Evolutionary conservation across 805 yeast species (phyloP), one percentile per base, ranked within the genome.

Genomic region (Cyberlindnera meyerae): DNA sequence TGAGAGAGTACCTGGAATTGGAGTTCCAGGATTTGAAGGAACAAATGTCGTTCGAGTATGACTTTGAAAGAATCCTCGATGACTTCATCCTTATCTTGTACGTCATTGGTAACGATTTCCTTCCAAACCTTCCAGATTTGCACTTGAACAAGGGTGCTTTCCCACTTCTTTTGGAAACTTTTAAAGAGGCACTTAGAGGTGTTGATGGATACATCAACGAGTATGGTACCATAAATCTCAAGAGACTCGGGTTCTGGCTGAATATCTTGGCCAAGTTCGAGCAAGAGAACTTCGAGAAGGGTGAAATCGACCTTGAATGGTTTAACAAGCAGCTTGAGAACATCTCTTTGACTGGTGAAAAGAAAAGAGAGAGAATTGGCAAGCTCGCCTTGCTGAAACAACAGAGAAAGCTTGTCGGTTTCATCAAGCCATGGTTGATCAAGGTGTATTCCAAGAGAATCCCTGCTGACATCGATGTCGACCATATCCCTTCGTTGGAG

Each of bases 61-160:
- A 83, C 61, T 89, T 93, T 59, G 99, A 93, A 61, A 72, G 89
- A 45, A 71, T 88, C 18, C 63, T 93, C 46, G 99, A 93, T 62
- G 99, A 93, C 60, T 87, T 90, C 49, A 85, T 93, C 45, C 68
- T 93, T 43, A 82, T 90, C 51, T 76, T 87, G 81, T 89, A 86
- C 55, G 95, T 93, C 43, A 86, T 93, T 51, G 99, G 99, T 52
- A 93, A 93, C 57, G 99, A 93, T 71, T 93, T 93, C 78, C 72
- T 93, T 55, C 98, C 99, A 18, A 86, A 93, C 57, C 73, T 94
- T 50, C 98, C 99, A 0, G 95, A 89, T 60, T 70, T 93, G 49
- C 89, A 86, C 58, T 73, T 93, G 47, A 89, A 88, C 57, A 93
- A 89, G 51, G 97, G 97, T 49, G 98, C 97, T 1, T 84, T 93